Percentiles rank a stretch among this genome's conserved stretches.
phyloP scores from a whole-genome alignment of 2,329 filamentous ascomycete genomes.

The Calonectria honghensis region DNA sequence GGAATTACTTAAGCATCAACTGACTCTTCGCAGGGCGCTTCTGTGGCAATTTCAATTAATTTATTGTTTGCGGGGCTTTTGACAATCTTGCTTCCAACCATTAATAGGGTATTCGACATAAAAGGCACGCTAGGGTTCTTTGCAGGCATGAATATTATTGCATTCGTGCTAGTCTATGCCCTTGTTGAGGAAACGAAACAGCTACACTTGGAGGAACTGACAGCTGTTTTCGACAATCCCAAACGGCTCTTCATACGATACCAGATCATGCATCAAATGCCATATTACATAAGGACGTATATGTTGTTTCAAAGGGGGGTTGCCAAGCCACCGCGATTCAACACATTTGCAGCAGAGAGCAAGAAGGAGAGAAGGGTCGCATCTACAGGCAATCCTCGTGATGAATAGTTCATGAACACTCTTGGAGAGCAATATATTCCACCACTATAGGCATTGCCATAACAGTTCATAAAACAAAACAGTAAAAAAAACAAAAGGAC shows the following conservation, averaged over 20 bases:
- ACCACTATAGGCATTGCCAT: too few relatives aligned
- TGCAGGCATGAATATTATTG: constrained; percentile 66
- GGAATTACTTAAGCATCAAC: constrained; percentile 43
- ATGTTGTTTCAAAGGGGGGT: background rate
- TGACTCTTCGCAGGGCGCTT: constrained; percentile 60
- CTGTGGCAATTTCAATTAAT: constrained; percentile 69
- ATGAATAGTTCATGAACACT: background rate
- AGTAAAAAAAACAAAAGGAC: too few relatives aligned
- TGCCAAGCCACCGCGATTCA: background rate
- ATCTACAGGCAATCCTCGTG: background rate
- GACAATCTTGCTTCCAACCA: constrained; percentile 64
- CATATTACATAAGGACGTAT: background rate
- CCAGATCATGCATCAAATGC: background rate
- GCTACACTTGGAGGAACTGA: constrained; percentile 45
- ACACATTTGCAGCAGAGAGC: too few relatives aligned
- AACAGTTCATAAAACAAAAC: too few relatives aligned
- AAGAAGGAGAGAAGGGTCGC: background rate
- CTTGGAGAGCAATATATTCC: background rate
- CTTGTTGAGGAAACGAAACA: constrained; percentile 69
- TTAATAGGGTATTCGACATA: constrained; percentile 53
- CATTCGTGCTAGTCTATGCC: constrained; percentile 67
- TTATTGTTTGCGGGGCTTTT: constrained; percentile 68
- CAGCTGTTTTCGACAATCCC: background rate
- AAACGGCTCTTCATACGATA: background rate
- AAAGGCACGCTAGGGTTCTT: constrained; percentile 64